Evolutionary conservation across 305 asterid genomes (phyloP), one percentile per base, ranked within the genome.

Genomic region (Fraxinus baroniana): DNA sequence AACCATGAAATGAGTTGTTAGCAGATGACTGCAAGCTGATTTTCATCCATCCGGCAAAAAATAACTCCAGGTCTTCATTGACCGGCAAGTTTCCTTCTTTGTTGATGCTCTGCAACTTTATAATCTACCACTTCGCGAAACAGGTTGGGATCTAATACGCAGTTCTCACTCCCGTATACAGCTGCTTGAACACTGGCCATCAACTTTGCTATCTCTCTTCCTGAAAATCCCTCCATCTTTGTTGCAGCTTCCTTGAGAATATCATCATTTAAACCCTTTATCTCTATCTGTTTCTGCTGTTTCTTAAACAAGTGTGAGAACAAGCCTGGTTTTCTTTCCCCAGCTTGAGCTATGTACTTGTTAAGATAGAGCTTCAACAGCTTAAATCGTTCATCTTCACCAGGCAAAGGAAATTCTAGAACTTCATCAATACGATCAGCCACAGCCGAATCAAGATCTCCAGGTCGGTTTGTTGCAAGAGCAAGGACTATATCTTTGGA

Each of bases 171-270:
- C 22, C 99, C 99, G 13, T 95, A 95, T 3, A 95, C 99, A 0
- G 99, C 97, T 30, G 99, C 98, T 84, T 93, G 99, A 85, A 95
- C 96, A 75, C 98, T 84, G 2, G 97, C 99, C 98, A 95, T 91
- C 88, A 94, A 88, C 87, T 95, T 94, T 0, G 99, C 99, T 0
- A 94, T 90, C 88, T 95, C 99, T 78, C 99, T 91, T 33, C 99
- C 99, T 22, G 98, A 95, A 86, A 95, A 95, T 6, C 97, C 99
- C 32, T 80, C 89, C 0, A 91, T 92, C 85, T 86, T 94, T 10
- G 90, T 88, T 30, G 97, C 99, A 70, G 97, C 99, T 89, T 94
- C 99, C 86, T 82, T 93, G 55, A 95, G 76, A 39, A 94, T 85
- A 17, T 92, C 98, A 55, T 95, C 97, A 10, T 83, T 90, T 77